These are phyloP conservation scores for Trichophyton mentagrophytes DNA, from an alignment of 2,329 filamentous ascomycete genomes.

Conservation along the genomic window DNA sequence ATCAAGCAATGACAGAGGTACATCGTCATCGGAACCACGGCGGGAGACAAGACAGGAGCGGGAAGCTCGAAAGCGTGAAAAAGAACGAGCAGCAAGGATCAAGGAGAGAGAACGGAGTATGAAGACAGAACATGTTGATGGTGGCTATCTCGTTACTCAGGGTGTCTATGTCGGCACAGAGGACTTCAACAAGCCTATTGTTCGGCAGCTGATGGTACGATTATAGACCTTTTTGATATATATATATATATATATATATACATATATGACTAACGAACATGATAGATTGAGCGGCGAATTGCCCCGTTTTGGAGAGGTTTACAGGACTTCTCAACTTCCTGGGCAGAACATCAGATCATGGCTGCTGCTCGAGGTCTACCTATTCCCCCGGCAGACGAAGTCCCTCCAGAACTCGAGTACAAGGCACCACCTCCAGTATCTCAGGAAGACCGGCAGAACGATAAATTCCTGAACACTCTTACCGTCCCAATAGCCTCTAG, in stretches of 20 bases:
- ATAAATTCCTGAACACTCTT: slow-evolving; percentile 54
- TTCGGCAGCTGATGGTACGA: slow-evolving; percentile 77
- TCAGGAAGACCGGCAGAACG: slow-evolving; percentile 38
- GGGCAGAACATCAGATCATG: slow-evolving; percentile 92
- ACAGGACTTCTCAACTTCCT: slow-evolving; percentile 74
- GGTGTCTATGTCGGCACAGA: slow-evolving; percentile 86
- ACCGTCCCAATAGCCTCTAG: slow-evolving; percentile 68
- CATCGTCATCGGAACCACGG: slow-evolving; percentile 44
- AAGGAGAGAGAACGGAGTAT: slow-evolving; percentile 86
- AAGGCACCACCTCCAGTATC: slow-evolving; percentile 41
- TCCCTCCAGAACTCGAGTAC: slow-evolving; percentile 54
- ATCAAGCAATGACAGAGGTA: slow-evolving; percentile 37
- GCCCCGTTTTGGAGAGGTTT: slow-evolving; percentile 94
- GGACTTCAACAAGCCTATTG: slow-evolving; percentile 80
- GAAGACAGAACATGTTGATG: slow-evolving; percentile 83
- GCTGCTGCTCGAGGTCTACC: slow-evolving; percentile 74
- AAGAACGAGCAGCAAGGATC: slow-evolving; percentile 58
- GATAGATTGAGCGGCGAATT: slow-evolving; percentile 75
- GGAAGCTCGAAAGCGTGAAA: slow-evolving; percentile 73
- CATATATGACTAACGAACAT: slow-evolving; percentile 10
- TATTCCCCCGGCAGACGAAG: slow-evolving; percentile 71
- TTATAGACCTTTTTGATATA: not conserved
- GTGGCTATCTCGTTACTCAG: slow-evolving; percentile 85
- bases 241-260: not conserved
- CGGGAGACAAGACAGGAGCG: slow-evolving; percentile 85